Conservation (phyloP, 768 basidiomycete genomes). For the Lyophyllum decastes region DNA sequence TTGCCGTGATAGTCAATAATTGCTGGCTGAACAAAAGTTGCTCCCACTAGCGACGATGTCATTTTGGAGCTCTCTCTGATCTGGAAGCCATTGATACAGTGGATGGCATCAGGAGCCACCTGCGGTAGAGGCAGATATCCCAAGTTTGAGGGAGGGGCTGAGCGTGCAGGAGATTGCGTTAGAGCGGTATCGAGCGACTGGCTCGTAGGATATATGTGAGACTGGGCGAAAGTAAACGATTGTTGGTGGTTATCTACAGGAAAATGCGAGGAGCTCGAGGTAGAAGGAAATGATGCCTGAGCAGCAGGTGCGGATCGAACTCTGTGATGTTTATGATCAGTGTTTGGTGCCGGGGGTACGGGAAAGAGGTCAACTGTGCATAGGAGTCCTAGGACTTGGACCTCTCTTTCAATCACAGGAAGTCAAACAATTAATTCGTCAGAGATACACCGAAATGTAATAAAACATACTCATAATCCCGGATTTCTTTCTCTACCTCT, state of each 20-base stretch:
- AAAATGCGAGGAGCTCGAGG: conserved; percentile 4
- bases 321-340: background rate
- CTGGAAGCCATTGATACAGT: conserved; percentile 39
- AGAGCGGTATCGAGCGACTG: conserved; percentile 1
- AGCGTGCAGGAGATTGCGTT: conserved; percentile 8
- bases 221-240: conserved; percentile 9
- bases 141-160: background rate
- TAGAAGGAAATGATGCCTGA: conserved; percentile 15
- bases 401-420: conserved; percentile 39
- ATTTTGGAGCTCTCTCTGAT: conserved; percentile 52
- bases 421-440: conserved; percentile 5
- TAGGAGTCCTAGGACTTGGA: conserved; percentile 66
- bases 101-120: conserved; percentile 38
- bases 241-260: conserved; percentile 3
- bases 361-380: conserved; percentile 82
- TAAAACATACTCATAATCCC: conserved; percentile 46
- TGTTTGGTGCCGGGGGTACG: conserved; percentile 32
- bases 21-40: conserved; percentile 59
- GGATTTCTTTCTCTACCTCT: conserved; percentile 43
- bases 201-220: conserved; percentile 2
- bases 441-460: background rate
- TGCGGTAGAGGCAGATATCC: conserved; percentile 7
- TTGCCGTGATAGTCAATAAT: conserved; percentile 58
- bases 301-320: conserved; percentile 13
- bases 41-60: conserved; percentile 57